phyloP scores from a whole-genome alignment of 2,329 filamentous ascomycete genomes.

The Zasmidium angulare region DNA sequence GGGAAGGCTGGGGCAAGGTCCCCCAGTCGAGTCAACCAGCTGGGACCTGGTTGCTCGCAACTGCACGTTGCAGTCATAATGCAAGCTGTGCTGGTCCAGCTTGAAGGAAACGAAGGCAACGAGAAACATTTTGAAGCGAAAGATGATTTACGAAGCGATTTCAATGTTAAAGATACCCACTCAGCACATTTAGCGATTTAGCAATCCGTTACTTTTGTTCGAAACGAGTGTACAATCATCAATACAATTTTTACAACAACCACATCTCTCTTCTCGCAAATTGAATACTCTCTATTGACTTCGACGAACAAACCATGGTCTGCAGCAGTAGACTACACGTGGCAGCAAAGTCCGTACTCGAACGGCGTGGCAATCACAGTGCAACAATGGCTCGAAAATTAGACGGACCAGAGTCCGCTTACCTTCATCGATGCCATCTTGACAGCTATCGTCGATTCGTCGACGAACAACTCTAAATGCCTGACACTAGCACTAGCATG shows the following conservation, averaged over 20 bases:
- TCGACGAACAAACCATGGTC: no score
- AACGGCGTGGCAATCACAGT: neutral
- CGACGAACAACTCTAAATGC: neutral
- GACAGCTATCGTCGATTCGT: slow-evolving; percentile 2
- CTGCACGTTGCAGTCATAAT: neutral
- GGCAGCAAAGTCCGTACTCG: no score
- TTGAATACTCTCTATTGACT: no score
- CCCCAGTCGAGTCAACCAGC: no score
- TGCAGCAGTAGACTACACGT: no score
- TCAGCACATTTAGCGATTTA: neutral
- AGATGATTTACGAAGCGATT: neutral
- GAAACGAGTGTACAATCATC: no score
- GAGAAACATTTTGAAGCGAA: neutral
- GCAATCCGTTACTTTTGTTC: no score
- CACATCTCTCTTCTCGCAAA: no score
- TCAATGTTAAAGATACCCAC: slow-evolving; percentile 1
- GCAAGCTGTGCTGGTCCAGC: neutral
- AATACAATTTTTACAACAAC: no score
- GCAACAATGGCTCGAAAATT: neutral
- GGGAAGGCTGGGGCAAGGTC: no score
- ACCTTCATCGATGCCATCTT: neutral
- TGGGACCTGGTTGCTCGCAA: neutral
- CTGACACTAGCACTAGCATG: neutral
- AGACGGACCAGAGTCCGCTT: neutral
- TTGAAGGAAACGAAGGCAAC: neutral